These are phyloP conservation scores for Termitomyces sp. DNA, from an alignment of 768 basidiomycete species.

Conservation along the genomic window DNA sequence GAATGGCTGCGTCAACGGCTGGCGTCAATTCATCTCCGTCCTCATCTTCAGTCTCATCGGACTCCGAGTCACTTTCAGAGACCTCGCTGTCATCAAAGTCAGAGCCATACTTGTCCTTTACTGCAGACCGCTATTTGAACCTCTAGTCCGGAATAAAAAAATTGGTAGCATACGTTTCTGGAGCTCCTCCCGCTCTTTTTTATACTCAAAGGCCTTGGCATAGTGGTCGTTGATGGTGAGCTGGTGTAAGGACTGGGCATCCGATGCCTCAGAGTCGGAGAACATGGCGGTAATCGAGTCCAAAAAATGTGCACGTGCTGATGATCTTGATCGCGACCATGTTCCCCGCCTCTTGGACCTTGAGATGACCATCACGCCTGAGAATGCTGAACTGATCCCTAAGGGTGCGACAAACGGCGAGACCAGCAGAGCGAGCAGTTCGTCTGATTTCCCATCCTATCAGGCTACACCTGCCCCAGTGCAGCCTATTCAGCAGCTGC, in stretches of 20 bases:
- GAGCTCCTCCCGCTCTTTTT: slow-evolving; percentile 83
- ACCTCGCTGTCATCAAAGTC: slow-evolving; percentile 52
- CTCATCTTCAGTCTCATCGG: slow-evolving; percentile 84
- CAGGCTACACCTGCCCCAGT: slow-evolving; percentile 5
- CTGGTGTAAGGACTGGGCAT: slow-evolving; percentile 35
- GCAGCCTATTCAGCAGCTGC: neutral
- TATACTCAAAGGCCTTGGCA: slow-evolving; percentile 78
- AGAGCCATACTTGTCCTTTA: slow-evolving; percentile 85
- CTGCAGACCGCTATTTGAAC: slow-evolving; percentile 29
- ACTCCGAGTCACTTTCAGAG: slow-evolving; percentile 60
- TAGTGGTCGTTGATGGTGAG: slow-evolving; percentile 70
- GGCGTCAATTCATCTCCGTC: slow-evolving; percentile 95
- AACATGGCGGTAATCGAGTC: slow-evolving; percentile 25
- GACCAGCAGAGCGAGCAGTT: neutral
- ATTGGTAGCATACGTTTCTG: slow-evolving; percentile 51
- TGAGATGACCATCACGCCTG: slow-evolving; percentile 9
- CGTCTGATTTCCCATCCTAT: slow-evolving; percentile 8
- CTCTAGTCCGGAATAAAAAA: neutral
- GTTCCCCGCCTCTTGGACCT: neutral
- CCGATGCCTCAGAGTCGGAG: slow-evolving; percentile 41
- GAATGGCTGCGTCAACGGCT: slow-evolving; percentile 88
- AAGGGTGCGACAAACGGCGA: neutral
- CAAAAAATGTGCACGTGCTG: slow-evolving; percentile 5
- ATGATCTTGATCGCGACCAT: neutral
- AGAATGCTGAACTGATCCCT: slow-evolving; percentile 7